Evolutionary conservation across 768 basidiomycete genomes (phyloP), one percentile per base, ranked within the genome.

Genomic region (Suillus occidentalis): DNA sequence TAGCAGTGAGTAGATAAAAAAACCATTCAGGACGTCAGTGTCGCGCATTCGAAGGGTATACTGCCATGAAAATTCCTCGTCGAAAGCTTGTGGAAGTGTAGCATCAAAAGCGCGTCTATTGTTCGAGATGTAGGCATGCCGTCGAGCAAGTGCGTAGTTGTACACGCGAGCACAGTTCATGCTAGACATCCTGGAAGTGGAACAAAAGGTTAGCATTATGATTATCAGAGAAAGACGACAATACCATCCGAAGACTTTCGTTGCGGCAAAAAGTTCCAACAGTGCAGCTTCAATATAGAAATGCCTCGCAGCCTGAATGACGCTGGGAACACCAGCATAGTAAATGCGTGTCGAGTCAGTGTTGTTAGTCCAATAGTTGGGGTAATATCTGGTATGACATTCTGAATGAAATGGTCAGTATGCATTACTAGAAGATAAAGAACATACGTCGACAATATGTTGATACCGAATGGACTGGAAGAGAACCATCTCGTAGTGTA

Each of bases 391-490:
- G 6, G 36, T n/a, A n/a, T 68, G 42, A 43, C 72, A 73, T 42
- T 57, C 72, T 72, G 25, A 22, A 28, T 37, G 60, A 69, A 65
- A 59, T 72, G 69, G 49, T 65, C 61, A n/a, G 39, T 40, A 22
- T 61, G 50, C 31, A 68, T 71, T 18, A 39, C 72, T 70, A 4
- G 36, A 28, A 40, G 22, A 63, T 49, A 47, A 59, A 60, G 49
- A 50, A 55, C 31, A 28, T 55, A 69, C 68, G 14, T 42, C 65
- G 65, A 60, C 75, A 76, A 65, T 76, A 75, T 1, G 72, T 64
- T 18, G 70, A 72, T 4, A 69, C 69, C 1, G 69, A 68, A 60
- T 72, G 72, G 5, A 71, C 65, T 8, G 72, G 73, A 18, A 75
- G 57, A 1, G 70, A 62, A 25, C 75, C 72, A 43, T 68, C 37